phyloP scores from a whole-genome alignment of 2,329 filamentous ascomycete species.

The Trichoderma sp. region DNA sequence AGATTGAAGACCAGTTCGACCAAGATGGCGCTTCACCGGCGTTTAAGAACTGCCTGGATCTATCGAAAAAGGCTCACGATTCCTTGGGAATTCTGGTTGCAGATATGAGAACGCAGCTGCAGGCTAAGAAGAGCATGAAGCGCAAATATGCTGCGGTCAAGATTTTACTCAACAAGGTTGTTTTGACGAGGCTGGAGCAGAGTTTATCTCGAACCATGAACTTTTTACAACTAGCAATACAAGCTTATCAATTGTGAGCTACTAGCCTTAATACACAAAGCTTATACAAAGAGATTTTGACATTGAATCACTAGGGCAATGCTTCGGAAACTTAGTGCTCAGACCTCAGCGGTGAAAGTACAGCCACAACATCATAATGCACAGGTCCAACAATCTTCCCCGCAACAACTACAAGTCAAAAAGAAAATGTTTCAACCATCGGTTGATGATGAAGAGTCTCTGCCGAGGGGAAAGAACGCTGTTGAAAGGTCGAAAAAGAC shows the following conservation, averaged over 20 bases:
- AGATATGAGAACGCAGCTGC: constrained; percentile 20
- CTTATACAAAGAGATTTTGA: background rate
- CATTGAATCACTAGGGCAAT: constrained; percentile 21
- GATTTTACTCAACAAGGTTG: constrained; percentile 24
- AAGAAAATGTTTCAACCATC: background rate
- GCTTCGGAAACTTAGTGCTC: constrained; percentile 21
- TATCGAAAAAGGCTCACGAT: constrained; percentile 19
- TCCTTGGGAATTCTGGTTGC: constrained; percentile 22
- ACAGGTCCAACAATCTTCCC: background rate
- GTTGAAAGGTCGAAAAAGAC: background rate
- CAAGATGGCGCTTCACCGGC: constrained; percentile 1
- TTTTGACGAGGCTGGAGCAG: constrained; percentile 21
- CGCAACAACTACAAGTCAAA: background rate
- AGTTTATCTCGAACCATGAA: constrained; percentile 21
- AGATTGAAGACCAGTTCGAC: constrained; percentile 21
- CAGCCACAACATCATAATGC: constrained; percentile 16
- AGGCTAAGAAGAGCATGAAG: constrained; percentile 18
- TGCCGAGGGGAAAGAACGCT: background rate
- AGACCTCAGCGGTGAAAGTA: constrained; percentile 19
- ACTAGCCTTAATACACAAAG: background rate
- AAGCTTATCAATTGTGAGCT: constrained; percentile 25
- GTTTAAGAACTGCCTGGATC: constrained; percentile 17
- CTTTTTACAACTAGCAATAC: constrained; percentile 22
- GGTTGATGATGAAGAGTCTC: background rate
- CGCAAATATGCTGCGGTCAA: constrained; percentile 24